Conservation (phyloP, 768 basidiomycete species). For the Xerocomellus dryophilus region DNA sequence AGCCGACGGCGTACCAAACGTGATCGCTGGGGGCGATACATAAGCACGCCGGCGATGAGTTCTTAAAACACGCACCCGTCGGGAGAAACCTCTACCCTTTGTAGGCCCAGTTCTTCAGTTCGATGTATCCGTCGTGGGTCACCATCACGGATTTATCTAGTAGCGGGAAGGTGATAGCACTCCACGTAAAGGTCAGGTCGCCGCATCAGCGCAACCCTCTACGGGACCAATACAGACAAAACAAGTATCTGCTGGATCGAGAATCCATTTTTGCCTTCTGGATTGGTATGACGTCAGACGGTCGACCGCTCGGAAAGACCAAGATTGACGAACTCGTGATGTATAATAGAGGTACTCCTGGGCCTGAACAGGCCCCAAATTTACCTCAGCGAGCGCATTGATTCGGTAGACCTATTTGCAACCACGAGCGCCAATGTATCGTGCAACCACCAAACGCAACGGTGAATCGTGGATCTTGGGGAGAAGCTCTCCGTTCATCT, state of each 20-base stretch:
- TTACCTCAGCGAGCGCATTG: conserved; percentile 47
- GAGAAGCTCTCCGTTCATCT: conserved; percentile 25
- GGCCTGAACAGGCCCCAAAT: conserved; percentile 49
- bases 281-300: background rate
- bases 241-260: conserved; percentile 59
- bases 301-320: background rate
- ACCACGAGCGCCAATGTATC: conserved; percentile 55
- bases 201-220: no score
- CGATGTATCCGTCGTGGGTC: conserved; percentile 47
- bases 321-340: conserved; percentile 38
- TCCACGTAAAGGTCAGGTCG: background rate
- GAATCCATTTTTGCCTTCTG: conserved; percentile 49
- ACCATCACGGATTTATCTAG: conserved; percentile 43
- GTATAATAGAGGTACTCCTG: conserved; percentile 48
- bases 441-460: conserved; percentile 48
- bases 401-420: conserved; percentile 54
- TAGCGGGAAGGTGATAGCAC: conserved; percentile 10
- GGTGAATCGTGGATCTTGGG: conserved; percentile 53
- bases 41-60: no score
- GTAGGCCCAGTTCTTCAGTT: conserved; percentile 44
- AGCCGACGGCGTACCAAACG: conserved; percentile 3
- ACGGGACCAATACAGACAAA: conserved; percentile 37
- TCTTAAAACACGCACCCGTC: no score
- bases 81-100: conserved; percentile 1
- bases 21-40: conserved; percentile 5